These are phyloP conservation scores for Botrytis sinoallii DNA, from an alignment of 2,329 filamentous ascomycete genomes.

Conservation along the genomic window DNA sequence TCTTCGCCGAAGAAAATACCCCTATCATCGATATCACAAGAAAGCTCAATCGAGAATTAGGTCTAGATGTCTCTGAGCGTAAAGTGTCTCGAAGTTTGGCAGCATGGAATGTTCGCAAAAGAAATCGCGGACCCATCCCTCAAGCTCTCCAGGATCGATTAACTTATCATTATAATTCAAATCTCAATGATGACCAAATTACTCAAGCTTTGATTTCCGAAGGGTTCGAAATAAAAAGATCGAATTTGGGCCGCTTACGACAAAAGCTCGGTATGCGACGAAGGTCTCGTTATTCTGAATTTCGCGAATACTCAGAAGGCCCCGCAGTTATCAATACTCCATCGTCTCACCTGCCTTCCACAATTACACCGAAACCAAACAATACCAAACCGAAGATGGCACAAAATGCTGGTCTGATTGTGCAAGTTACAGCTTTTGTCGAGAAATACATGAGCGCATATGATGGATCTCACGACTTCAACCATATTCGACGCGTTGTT, in stretches of 20 bases:
- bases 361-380: conserved; percentile 17
- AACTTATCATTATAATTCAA: conserved; percentile 34
- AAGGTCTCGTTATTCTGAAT: conserved; percentile 34
- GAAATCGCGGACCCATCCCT: conserved; percentile 30
- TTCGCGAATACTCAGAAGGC: conserved; percentile 31
- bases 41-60: conserved; percentile 32
- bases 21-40: conserved; percentile 34
- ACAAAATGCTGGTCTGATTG: conserved; percentile 40
- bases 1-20: conserved; percentile 31
- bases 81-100: conserved; percentile 34
- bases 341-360: neutral
- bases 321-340: conserved; percentile 12
- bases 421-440: conserved; percentile 59
- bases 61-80: conserved; percentile 33
- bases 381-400: conserved; percentile 28
- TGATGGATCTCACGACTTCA: conserved; percentile 85
- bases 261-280: conserved; percentile 35
- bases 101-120: conserved; percentile 33
- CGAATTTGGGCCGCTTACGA: conserved; percentile 32
- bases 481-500: conserved; percentile 78
- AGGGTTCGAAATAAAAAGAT: conserved; percentile 33
- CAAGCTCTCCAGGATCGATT: conserved; percentile 32
- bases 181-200: conserved; percentile 36
- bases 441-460: conserved; percentile 71
- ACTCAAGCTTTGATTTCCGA: conserved; percentile 29